Evolutionary conservation across 164 flowering plant species (phyloP).

Genomic region (Berberis vulgaris): DNA sequence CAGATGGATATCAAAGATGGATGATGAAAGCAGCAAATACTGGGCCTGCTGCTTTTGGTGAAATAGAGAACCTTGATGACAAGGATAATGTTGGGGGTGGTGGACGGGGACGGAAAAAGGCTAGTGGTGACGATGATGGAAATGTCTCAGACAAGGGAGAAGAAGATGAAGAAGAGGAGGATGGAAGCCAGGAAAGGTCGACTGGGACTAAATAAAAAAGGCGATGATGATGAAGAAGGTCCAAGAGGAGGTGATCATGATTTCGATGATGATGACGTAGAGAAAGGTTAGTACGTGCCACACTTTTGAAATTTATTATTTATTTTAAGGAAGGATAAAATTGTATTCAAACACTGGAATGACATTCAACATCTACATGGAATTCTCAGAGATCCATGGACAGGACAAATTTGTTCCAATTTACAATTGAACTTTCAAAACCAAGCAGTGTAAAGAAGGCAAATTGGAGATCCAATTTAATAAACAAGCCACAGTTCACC

Average conservation of each 20-base stretch:
- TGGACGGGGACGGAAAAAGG: slow-evolving; percentile 56
- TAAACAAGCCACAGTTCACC: no score
- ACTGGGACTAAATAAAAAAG: slow-evolving; percentile 59
- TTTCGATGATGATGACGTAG: slow-evolving; percentile 84
- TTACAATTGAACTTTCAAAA: no score
- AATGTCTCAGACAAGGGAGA: slow-evolving; percentile 77
- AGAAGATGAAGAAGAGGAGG: slow-evolving; percentile 85
- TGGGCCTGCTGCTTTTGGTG: slow-evolving; percentile 95
- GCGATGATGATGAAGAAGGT: slow-evolving; percentile 90
- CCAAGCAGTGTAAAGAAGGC: no score
- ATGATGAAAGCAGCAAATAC: slow-evolving; percentile 95
- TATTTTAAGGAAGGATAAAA: no score
- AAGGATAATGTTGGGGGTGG: slow-evolving; percentile 39
- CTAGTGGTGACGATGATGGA: slow-evolving; percentile 62
- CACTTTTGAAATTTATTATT: no score
- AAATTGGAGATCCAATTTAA: no score
- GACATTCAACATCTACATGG: no score
- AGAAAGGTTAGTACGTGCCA: slow-evolving; percentile 57
- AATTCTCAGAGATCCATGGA: no score
- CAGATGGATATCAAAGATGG: slow-evolving; percentile 97
- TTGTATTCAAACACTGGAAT: no score
- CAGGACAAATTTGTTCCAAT: no score
- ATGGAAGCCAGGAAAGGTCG: slow-evolving; percentile 54
- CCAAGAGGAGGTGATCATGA: slow-evolving; percentile 80
- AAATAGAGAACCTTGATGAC: slow-evolving; percentile 50